Conservation (phyloP, 1,139 yeast genomes). For the Geotrichum siamense region DNA sequence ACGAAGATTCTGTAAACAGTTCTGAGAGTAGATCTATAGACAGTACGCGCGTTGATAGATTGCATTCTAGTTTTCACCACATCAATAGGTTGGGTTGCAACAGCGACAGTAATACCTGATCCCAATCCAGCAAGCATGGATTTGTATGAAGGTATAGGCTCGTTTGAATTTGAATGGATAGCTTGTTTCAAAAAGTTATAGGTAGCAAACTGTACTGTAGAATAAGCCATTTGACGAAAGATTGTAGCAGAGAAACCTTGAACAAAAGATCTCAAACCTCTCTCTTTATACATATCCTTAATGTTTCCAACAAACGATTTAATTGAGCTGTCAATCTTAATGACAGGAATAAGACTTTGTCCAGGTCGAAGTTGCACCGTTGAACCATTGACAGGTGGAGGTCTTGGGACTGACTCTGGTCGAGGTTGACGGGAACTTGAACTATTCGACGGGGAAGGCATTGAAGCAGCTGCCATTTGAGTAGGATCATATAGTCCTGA, state of each 20-base stretch:
- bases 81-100: slow-evolving; percentile 84
- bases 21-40: slow-evolving; percentile 56
- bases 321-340: slow-evolving; percentile 22
- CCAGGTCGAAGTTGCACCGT: slow-evolving; percentile 12
- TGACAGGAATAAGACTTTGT: slow-evolving; percentile 12
- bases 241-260: slow-evolving; percentile 80
- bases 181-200: slow-evolving; percentile 68
- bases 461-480: neutral
- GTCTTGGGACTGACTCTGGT: slow-evolving; percentile 12
- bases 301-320: slow-evolving; percentile 27
- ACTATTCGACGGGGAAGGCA: neutral
- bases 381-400: slow-evolving; percentile 20
- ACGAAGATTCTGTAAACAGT: slow-evolving; percentile 68
- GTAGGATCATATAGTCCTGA: neutral
- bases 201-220: slow-evolving; percentile 77
- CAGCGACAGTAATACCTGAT: slow-evolving; percentile 61
- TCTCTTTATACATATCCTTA: slow-evolving; percentile 54
- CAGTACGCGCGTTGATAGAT: slow-evolving; percentile 52
- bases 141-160: slow-evolving; percentile 25
- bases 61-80: slow-evolving; percentile 86
- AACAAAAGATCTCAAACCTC: slow-evolving; percentile 71
- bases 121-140: slow-evolving; percentile 36
- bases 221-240: slow-evolving; percentile 67
- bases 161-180: slow-evolving; percentile 33
- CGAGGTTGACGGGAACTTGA: slow-evolving; percentile 2